Evolutionary conservation across 805 yeast species (phyloP).

Genomic region (Pichia cephalocereana): DNA sequence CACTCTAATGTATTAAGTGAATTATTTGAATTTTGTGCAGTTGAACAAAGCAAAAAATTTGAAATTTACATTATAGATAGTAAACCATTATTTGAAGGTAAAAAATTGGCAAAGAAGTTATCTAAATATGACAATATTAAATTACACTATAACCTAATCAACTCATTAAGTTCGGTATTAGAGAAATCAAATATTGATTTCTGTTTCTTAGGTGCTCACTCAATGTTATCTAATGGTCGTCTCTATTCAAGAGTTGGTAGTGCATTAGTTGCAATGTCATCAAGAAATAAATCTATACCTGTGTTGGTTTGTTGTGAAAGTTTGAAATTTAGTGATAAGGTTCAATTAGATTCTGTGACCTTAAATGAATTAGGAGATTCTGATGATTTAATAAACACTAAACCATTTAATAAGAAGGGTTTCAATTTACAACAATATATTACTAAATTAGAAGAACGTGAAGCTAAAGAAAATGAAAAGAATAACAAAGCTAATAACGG

Average conservation of each 20-base stretch:
- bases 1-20: constrained; percentile 76
- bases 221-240: constrained; percentile 92
- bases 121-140: constrained; percentile 51
- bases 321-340: constrained; percentile 88
- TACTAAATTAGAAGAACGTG: constrained; percentile 29
- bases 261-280: constrained; percentile 86
- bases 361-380: constrained; percentile 83
- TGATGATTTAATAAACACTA: constrained; percentile 54
- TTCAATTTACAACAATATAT: constrained; percentile 58
- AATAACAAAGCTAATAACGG: constrained; percentile 13
- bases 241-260: constrained; percentile 92
- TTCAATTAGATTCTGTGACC: constrained; percentile 93
- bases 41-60: constrained; percentile 52
- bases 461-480: constrained; percentile 17
- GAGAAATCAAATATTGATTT: constrained; percentile 67
- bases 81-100: constrained; percentile 91
- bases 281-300: constrained; percentile 81
- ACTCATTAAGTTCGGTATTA: constrained; percentile 69
- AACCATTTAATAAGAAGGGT: constrained; percentile 50
- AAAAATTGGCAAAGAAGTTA: constrained; percentile 57
- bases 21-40: constrained; percentile 61
- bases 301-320: constrained; percentile 94
- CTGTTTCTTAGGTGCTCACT: constrained; percentile 93
- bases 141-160: constrained; percentile 70
- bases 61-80: constrained; percentile 85